Evolutionary conservation across 108 stramenopile species (phyloP), one percentile per base, ranked within the genome.

Genomic region (Cyclotella sp.): DNA sequence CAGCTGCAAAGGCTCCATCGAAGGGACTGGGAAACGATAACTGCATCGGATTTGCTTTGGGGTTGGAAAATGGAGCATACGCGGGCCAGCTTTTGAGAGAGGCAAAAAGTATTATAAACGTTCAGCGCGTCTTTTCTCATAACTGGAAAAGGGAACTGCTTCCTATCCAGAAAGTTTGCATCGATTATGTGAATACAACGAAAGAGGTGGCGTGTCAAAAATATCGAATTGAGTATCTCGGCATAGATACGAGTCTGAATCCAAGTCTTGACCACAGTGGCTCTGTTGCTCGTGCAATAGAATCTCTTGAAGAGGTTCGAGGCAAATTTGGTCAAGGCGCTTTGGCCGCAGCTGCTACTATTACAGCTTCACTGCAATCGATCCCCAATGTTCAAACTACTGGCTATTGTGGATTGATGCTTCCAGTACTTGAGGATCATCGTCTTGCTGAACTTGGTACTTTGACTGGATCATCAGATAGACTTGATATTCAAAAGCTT

Each of bases 391-490:
- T 96, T 26, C 46, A 63, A 42, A 72, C 64, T 5, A 90, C 88
- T 0, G 95, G 95, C 22, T 96, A 96, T 63, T 87, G 91, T 70
- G 93, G 95, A 3, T 54, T 96, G 15, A 96, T 96, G 95, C 75
- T 96, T 0, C 95, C 95, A 21, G 82, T 96, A 0, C 87, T 90
- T 34, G 95, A 96, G 76, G 95, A 96, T 70, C 26, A 41, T 6
- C 72, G 95, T 54, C 68, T 96, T 42, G 86, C 90, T 0, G 88
- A 92, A 70, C 65, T 93, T 12, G 83, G 76, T 3, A 68, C 45
- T 21, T 26, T 60, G 42, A 7, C 47, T 4, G 42, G 46, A 26
- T 13, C 68, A 13, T 57, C 26, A 5, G 44, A 58, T 27, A 55
- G 52, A 77, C 16, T 70, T 47, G 52, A 84, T 76, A 79, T 82